Evolutionary conservation across 1,284 basidiomycete species (phyloP).

Genomic region (Apiotrichum porosum): DNA sequence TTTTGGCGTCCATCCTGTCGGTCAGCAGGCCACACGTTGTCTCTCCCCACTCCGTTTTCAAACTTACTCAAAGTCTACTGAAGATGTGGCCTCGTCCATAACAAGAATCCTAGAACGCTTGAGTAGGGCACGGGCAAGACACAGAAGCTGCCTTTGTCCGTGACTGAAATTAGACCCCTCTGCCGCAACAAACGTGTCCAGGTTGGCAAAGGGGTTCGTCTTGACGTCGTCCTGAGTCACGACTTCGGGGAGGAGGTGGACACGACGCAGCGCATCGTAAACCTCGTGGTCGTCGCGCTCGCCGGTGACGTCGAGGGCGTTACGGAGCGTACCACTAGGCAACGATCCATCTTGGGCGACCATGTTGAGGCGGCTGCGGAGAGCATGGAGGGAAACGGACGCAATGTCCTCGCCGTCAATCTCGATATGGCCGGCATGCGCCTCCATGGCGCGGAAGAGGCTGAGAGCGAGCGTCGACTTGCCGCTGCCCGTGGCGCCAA

Average conservation of each 20-base stretch:
- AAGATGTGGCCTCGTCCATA: conserved; percentile 57
- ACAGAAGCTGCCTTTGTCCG: conserved; percentile 72
- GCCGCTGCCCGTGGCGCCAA: conserved; percentile 62
- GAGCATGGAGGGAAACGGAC: conserved; percentile 55
- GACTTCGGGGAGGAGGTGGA: conserved; percentile 49
- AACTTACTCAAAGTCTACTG: conserved; percentile 68
- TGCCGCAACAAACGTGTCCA: conserved; percentile 49
- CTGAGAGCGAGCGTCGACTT: conserved; percentile 67
- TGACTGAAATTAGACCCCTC: conserved; percentile 65
- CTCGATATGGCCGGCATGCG: conserved; percentile 58
- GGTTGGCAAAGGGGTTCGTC: conserved; percentile 54
- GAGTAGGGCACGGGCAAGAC: conserved; percentile 65
- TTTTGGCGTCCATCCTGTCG: conserved; percentile 61
- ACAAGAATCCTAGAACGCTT: conserved; percentile 67
- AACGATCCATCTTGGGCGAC: conserved; percentile 45
- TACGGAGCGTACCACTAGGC: conserved; percentile 57
- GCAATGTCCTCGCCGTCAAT: conserved; percentile 67
- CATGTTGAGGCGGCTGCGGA: conserved; percentile 62
- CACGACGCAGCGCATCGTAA: conserved; percentile 56
- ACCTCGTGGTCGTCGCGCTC: conserved; percentile 53
- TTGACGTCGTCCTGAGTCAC: conserved; percentile 52
- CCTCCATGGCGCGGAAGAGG: conserved; percentile 67
- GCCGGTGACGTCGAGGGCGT: conserved; percentile 57
- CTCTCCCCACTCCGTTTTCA: conserved; percentile 13
- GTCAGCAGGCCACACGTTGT: conserved; percentile 2